These are phyloP conservation scores for Sugiyamaella americana DNA, from an alignment of 805 yeast species.

Conservation along the genomic window DNA sequence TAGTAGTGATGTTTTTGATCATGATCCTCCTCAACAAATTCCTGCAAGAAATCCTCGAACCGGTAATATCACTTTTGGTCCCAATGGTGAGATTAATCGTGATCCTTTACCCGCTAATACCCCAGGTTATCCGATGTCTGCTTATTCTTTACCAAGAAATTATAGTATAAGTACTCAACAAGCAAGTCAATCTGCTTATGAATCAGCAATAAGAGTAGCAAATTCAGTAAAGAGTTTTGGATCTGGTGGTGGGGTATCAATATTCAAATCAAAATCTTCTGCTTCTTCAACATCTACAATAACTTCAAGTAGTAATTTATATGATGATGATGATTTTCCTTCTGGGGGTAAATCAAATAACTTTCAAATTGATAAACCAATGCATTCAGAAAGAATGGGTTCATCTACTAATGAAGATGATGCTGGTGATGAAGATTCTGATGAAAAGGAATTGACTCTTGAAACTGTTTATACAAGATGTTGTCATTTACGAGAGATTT, in stretches of 20 bases:
- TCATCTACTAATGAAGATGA: neutral
- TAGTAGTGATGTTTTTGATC: constrained; percentile 62
- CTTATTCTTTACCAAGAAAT: constrained; percentile 17
- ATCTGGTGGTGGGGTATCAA: neutral
- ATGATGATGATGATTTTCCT: constrained; percentile 22
- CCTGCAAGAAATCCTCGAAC: constrained; percentile 77
- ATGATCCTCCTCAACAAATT: constrained; percentile 91
- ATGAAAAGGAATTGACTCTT: constrained; percentile 35
- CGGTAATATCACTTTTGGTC: constrained; percentile 55
- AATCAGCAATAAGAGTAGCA: constrained; percentile 20
- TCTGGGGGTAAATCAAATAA: neutral
- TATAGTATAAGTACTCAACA: constrained; percentile 13
- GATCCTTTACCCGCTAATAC: constrained; percentile 5
- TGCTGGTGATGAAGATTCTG: constrained; percentile 26
- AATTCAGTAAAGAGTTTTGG: constrained; percentile 9
- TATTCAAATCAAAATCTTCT: constrained; percentile 5
- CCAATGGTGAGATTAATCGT: constrained; percentile 24
- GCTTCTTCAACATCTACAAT: constrained; percentile 4
- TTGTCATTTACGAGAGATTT: constrained; percentile 84
- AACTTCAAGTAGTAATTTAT: constrained; percentile 14
- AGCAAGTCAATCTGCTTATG: constrained; percentile 21
- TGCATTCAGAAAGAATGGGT: constrained; percentile 8
- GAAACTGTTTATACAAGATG: constrained; percentile 85
- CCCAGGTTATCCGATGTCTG: constrained; percentile 1
- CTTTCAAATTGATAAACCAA: constrained; percentile 19